Conservation (phyloP, 2,329 filamentous ascomycete species). For the Colletotrichum nymphaeae region DNA sequence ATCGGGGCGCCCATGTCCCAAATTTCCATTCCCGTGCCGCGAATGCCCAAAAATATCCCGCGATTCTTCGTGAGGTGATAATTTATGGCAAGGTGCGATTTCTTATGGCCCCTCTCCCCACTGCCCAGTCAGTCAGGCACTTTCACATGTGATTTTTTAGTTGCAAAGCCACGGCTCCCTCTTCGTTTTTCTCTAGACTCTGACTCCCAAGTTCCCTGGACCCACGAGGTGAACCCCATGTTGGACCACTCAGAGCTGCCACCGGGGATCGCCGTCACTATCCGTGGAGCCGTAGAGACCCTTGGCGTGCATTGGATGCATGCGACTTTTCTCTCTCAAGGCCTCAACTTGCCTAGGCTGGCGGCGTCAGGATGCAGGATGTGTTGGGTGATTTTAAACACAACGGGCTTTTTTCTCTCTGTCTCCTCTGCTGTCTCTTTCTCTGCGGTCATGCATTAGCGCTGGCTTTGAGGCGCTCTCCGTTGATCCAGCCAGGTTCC, state of each 20-base stretch:
- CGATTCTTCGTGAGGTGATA: constrained; percentile 11
- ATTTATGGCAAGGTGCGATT: constrained; percentile 8
- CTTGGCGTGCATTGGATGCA: constrained; percentile 22
- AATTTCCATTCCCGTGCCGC: background rate
- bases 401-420: background rate
- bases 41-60: background rate
- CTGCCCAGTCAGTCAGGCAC: background rate
- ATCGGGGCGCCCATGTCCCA: constrained; percentile 3
- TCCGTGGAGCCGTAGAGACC: constrained; percentile 27
- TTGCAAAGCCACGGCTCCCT: constrained; percentile 35
- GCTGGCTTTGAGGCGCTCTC: background rate
- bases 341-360: constrained; percentile 6
- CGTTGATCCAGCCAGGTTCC: constrained; percentile 2
- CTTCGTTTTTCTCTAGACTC: constrained; percentile 23
- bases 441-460: background rate
- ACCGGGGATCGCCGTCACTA: constrained; percentile 28
- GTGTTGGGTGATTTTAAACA: constrained; percentile 12
- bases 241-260: constrained; percentile 24
- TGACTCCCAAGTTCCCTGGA: constrained; percentile 2
- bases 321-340: constrained; percentile 22
- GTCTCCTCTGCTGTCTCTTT: background rate
- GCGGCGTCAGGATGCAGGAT: constrained; percentile 16
- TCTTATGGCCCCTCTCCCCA: background rate
- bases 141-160: constrained; percentile 34
- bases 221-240: constrained; percentile 22